A percentile compares a stretch with the other conserved stretches of the same genome.
phyloP scores from a whole-genome alignment of 2,329 filamentous ascomycete genomes.

The Truncatella angustata region DNA sequence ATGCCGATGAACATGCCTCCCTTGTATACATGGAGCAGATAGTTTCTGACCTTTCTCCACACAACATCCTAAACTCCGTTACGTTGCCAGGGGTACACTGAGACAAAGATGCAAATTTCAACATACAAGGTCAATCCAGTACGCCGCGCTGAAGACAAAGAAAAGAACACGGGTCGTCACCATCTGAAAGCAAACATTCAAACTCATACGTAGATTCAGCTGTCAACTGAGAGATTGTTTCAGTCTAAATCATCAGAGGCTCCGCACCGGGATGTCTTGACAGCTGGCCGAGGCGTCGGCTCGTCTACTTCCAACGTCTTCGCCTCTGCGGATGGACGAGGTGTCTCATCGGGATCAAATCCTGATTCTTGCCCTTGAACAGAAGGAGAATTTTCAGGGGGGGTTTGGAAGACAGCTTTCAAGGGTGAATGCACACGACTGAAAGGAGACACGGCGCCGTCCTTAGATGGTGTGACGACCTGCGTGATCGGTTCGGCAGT shows the following conservation, averaged over 20 bases:
- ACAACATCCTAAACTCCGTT: background rate
- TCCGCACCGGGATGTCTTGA: slow-evolving; percentile 12
- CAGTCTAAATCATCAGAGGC: background rate
- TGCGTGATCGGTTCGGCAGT: slow-evolving; percentile 52
- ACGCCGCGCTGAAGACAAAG: slow-evolving; percentile 4
- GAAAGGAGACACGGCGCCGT: slow-evolving; percentile 30
- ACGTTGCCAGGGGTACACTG: background rate
- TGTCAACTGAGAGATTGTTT: background rate
- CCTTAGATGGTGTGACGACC: slow-evolving; percentile 48
- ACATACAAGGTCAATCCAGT: background rate
- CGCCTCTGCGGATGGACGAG: slow-evolving; percentile 31
- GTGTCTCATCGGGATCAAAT: slow-evolving; percentile 40
- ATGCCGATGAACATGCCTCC: background rate
- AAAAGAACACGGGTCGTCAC: background rate
- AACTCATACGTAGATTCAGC: background rate
- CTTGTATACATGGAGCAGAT: background rate
- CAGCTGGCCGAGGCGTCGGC: slow-evolving; percentile 37
- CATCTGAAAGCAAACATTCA: background rate
- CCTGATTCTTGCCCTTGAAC: slow-evolving; percentile 15
- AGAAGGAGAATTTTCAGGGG: slow-evolving; percentile 26
- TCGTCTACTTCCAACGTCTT: slow-evolving; percentile 26
- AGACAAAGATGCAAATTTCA: background rate
- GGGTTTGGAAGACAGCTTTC: slow-evolving; percentile 21
- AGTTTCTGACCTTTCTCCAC: background rate
- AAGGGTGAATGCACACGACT: slow-evolving; percentile 18